These are phyloP conservation scores for Tolypocladium cylindrosporum DNA, from an alignment of 2,329 filamentous ascomycete genomes.

Conservation along the genomic window DNA sequence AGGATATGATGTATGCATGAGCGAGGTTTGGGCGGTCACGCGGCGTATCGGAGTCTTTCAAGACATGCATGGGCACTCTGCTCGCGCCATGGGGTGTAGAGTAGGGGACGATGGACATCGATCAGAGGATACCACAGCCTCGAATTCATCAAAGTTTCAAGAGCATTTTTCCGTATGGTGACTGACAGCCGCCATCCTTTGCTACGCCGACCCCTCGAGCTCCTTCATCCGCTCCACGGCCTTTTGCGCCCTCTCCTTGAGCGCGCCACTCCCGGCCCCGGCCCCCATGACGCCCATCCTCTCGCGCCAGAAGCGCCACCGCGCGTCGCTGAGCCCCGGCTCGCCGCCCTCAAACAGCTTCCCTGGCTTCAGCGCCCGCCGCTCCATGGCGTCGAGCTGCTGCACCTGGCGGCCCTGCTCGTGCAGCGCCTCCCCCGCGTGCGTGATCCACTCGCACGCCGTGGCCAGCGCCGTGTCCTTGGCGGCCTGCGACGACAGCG, in stretches of 20 bases:
- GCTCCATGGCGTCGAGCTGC: constrained; percentile 11
- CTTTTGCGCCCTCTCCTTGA: constrained; percentile 11
- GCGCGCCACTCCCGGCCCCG: constrained; percentile 6
- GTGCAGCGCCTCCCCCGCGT: constrained; percentile 17
- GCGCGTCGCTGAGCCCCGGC: constrained; percentile 13
- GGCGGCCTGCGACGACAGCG: constrained; percentile 5
- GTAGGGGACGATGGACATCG: background rate
- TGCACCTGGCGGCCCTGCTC: constrained; percentile 5
- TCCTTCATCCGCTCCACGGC: constrained; percentile 11
- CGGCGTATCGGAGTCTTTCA: background rate
- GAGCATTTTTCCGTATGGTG: no score
- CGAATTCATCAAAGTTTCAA: background rate
- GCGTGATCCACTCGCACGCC: constrained; percentile 18
- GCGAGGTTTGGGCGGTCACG: background rate
- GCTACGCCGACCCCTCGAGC: constrained; percentile 7
- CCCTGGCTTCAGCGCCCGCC: constrained; percentile 11
- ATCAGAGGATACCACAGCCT: background rate
- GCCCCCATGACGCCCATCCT: constrained; percentile 13
- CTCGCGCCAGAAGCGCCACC: constrained; percentile 21
- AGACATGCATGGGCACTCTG: background rate
- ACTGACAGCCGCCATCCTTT: no score
- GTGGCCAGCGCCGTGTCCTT: constrained; percentile 11
- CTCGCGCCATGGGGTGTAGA: background rate
- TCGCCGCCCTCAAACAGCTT: constrained; percentile 8
- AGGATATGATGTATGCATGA: constrained; percentile 36